A percentile compares a stretch with the other conserved stretches of the same genome.
These are phyloP conservation scores for Entelexis paramagnoliae DNA, from an alignment of 1,139 yeast genomes.

Conservation along the genomic window DNA sequence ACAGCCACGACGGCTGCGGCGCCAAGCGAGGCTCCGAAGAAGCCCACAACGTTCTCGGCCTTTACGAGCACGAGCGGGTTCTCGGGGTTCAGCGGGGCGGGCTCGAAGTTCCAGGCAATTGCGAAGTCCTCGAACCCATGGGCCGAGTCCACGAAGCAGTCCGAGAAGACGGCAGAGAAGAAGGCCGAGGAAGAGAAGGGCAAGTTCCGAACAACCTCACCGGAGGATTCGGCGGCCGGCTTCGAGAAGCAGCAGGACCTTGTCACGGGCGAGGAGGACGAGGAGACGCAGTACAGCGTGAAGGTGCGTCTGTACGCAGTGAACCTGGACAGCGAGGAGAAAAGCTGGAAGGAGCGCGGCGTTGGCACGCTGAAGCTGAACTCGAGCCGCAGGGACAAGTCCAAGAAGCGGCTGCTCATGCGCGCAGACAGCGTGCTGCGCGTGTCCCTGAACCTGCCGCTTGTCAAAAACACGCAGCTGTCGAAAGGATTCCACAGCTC, in stretches of 20 bases:
- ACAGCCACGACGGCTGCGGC: neutral
- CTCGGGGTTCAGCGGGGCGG: conserved; percentile 1
- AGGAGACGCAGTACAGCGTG: conserved; percentile 54
- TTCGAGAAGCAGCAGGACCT: conserved; percentile 30
- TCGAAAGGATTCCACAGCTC: conserved; percentile 80
- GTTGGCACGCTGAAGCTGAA: conserved; percentile 79
- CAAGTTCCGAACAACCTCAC: neutral
- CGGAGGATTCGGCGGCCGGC: neutral
- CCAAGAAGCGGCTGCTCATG: conserved; percentile 62
- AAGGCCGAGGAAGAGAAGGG: neutral
- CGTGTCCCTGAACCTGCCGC: conserved; percentile 68
- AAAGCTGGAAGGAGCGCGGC: conserved; percentile 95
- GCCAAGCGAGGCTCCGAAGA: neutral
- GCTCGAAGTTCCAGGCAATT: conserved; percentile 3
- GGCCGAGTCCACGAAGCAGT: conserved; percentile 5
- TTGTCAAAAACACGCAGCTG: conserved; percentile 48
- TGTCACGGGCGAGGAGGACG: conserved; percentile 87
- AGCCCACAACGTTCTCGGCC: conserved; percentile 14
- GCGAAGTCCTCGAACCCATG: conserved; percentile 14
- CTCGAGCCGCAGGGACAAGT: conserved; percentile 25
- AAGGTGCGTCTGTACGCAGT: conserved; percentile 74
- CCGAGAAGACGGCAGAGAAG: neutral
- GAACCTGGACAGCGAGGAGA: conserved; percentile 46
- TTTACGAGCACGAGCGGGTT: conserved; percentile 11
- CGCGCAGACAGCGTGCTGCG: conserved; percentile 79